Conservation (phyloP, 176 grass and related monocot species). For the Musa beccarii region DNA sequence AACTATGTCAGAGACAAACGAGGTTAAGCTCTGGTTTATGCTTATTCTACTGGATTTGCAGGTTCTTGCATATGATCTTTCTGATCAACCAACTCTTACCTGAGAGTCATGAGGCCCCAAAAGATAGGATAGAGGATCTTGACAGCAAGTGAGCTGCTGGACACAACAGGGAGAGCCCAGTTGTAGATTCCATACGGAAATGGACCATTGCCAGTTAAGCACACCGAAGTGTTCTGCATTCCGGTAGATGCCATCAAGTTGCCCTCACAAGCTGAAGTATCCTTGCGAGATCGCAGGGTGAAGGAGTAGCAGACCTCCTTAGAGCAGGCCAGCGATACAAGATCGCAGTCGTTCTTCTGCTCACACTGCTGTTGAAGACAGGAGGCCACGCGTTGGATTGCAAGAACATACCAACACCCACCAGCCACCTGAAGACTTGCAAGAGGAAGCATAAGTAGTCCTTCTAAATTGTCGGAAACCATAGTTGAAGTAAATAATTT, state of each 20-base stretch:
- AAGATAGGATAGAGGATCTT: conserved; percentile 97
- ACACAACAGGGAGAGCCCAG: conserved; percentile 82
- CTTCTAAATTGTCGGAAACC: neutral
- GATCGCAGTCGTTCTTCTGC: conserved; percentile 50
- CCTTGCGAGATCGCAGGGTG: conserved; percentile 24
- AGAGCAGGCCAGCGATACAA: conserved; percentile 51
- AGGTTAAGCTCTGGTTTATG: too few relatives aligned
- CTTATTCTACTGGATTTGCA: too few relatives aligned
- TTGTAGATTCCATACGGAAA: conserved; percentile 82
- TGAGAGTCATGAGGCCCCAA: conserved; percentile 97
- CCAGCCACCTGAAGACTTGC: conserved; percentile 58
- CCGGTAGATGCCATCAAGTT: conserved; percentile 29
- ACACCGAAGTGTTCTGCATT: conserved; percentile 43
- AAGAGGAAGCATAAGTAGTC: neutral
- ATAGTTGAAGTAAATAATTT: too few relatives aligned
- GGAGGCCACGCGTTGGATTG: conserved; percentile 72
- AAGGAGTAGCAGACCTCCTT: conserved; percentile 46
- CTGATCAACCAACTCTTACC: conserved; percentile 32
- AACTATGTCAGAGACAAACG: neutral
- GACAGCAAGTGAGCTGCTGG: conserved; percentile 72
- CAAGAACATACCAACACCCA: conserved; percentile 94
- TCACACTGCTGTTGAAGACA: conserved; percentile 65
- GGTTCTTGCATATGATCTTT: too few relatives aligned
- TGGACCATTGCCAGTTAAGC: conserved; percentile 48
- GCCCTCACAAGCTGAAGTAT: conserved; percentile 36